phyloP scores from a whole-genome alignment of 345 rosid species.

The Geranium brycei region DNA sequence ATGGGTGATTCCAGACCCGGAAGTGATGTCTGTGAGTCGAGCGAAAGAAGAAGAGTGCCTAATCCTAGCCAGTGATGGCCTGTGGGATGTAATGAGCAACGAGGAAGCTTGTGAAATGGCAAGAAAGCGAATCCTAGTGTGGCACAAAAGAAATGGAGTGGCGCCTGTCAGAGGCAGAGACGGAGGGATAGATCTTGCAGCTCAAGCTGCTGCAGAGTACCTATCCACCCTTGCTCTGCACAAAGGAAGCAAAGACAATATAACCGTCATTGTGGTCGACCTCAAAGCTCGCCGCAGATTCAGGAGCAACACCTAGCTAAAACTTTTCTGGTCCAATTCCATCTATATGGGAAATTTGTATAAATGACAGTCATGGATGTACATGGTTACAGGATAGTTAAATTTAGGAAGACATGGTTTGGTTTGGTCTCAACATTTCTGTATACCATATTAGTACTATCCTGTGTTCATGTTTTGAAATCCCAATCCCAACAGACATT shows the following conservation, averaged over 20 bases:
- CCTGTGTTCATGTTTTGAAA: too few species aligned
- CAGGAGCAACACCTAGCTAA: constrained; percentile 22
- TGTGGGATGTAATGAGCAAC: constrained; percentile 69
- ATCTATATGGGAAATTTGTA: too few species aligned
- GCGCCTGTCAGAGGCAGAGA: constrained; percentile 18
- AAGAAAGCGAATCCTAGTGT: constrained; percentile 39
- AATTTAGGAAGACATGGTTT: not conserved
- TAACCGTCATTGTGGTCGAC: constrained; percentile 58
- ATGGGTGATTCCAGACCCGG: constrained; percentile 64
- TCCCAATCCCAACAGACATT: too few species aligned
- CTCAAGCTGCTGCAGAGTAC: constrained; percentile 64
- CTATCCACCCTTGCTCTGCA: constrained; percentile 53
- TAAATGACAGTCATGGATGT: too few species aligned
- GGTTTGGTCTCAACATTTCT: not conserved
- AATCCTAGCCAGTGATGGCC: constrained; percentile 65
- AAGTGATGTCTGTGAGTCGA: constrained; percentile 39
- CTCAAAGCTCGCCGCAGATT: constrained; percentile 54
- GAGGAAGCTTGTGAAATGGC: constrained; percentile 60
- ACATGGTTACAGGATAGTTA: not conserved
- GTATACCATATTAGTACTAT: too few species aligned
- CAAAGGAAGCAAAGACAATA: constrained; percentile 76
- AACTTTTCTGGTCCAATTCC: not conserved
- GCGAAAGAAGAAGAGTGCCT: constrained; percentile 64
- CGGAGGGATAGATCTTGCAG: constrained; percentile 43
- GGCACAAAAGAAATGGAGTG: constrained; percentile 52